These are phyloP conservation scores for Epichloe glyceriae DNA, from an alignment of 2,329 filamentous ascomycete species.

Conservation along the genomic window DNA sequence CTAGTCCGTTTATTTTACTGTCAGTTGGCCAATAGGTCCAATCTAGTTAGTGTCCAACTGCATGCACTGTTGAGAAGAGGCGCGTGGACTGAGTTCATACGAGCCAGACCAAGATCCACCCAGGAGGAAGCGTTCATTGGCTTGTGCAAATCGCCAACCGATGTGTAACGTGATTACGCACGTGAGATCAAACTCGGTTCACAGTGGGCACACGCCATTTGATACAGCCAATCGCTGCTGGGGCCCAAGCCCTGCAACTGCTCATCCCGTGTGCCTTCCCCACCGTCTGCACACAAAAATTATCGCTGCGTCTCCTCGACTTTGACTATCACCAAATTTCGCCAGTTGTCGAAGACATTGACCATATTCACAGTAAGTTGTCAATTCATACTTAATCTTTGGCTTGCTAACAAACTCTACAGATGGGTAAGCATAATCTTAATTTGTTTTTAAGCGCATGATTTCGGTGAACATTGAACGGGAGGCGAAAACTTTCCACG, in stretches of 20 bases:
- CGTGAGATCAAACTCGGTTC: constrained; percentile 3
- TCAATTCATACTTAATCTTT: constrained; percentile 22
- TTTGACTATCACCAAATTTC: constrained; percentile 27
- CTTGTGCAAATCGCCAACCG: neutral
- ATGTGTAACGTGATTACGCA: neutral
- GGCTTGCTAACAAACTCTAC: constrained; percentile 25
- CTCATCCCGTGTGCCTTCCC: constrained; percentile 23
- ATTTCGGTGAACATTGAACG: neutral
- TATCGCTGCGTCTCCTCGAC: constrained; percentile 25
- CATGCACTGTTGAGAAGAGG: too few species aligned
- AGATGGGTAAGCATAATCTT: constrained; percentile 47
- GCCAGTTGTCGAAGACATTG: constrained; percentile 30
- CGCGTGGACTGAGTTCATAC: too few species aligned
- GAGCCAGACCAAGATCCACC: neutral
- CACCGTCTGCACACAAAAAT: constrained; percentile 30
- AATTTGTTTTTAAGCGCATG: constrained; percentile 6
- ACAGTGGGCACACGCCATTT: neutral
- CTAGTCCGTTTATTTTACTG: neutral
- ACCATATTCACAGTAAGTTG: constrained; percentile 38
- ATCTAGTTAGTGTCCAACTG: too few species aligned
- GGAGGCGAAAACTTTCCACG: neutral
- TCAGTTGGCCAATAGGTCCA: neutral
- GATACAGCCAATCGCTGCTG: constrained; percentile 20
- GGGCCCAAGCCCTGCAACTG: constrained; percentile 24
- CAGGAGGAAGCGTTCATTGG: neutral